These are phyloP conservation scores for Medicago arabica DNA, from an alignment of 306 rosid genomes.

Conservation along the genomic window DNA sequence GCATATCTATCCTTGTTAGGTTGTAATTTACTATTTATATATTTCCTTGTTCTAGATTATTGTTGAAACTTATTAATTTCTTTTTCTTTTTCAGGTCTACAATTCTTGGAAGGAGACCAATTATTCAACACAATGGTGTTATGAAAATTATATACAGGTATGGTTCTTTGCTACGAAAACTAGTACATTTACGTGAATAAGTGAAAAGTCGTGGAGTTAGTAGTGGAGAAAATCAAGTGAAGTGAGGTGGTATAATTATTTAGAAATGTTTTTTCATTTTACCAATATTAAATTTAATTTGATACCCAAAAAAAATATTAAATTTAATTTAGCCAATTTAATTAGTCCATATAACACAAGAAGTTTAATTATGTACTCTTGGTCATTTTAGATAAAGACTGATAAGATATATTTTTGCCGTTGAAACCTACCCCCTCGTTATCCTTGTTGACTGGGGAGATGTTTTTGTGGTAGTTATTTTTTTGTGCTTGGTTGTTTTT, in stretches of 20 bases:
- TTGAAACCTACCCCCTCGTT: background rate
- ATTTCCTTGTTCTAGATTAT: constrained; percentile 25
- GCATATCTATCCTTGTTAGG: background rate
- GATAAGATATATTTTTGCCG: no score
- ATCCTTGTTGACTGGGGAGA: constrained; percentile 2
- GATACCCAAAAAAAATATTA: no score
- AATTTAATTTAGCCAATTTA: constrained; percentile 17
- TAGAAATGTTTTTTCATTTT: constrained; percentile 15
- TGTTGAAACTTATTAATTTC: background rate
- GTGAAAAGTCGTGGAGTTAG: background rate
- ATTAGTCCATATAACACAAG: constrained; percentile 14
- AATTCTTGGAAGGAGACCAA: constrained; percentile 98
- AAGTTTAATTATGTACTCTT: constrained; percentile 3
- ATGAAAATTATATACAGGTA: constrained; percentile 93
- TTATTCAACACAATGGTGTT: constrained; percentile 97
- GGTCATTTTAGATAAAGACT: constrained; percentile 6
- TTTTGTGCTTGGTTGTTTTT: constrained; percentile 5
- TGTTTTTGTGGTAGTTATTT: constrained; percentile 18
- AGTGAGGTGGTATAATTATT: constrained; percentile 15
- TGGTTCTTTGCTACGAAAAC: constrained; percentile 19
- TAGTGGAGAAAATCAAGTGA: constrained; percentile 14
- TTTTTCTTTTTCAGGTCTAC: constrained; percentile 65
- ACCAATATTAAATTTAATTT: background rate
- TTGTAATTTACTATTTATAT: constrained; percentile 6
- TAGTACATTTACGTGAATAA: background rate